Evolutionary conservation across 1,139 yeast species (phyloP).

Genomic region (Debaryomyces udenii): DNA sequence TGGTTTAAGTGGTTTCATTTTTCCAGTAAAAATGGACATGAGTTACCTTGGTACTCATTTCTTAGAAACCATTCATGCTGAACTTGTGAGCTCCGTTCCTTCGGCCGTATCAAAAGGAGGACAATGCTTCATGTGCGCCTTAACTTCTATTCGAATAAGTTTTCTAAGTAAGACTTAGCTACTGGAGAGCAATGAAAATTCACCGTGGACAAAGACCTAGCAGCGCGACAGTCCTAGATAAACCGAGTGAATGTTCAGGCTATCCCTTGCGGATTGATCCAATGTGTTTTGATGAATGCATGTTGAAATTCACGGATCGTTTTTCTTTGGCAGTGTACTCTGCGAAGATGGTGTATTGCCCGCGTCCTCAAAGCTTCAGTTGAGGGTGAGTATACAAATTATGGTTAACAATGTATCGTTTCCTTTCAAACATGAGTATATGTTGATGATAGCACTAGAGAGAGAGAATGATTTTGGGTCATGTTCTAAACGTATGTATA

Average conservation of each 20-base stretch:
- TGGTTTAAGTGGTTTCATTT: conserved; percentile 15
- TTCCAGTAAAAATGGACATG: neutral
- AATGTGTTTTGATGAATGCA: conserved; percentile 10
- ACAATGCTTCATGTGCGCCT: neutral
- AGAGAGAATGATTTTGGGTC: conserved; percentile 13
- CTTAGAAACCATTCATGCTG: conserved; percentile 12
- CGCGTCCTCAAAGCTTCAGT: no score
- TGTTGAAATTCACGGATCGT: conserved; percentile 4
- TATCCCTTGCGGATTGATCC: conserved; percentile 14
- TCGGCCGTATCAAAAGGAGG: neutral
- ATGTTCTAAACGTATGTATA: conserved; percentile 8
- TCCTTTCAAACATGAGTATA: neutral
- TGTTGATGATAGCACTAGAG: conserved; percentile 3
- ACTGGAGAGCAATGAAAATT: neutral
- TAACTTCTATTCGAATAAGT: neutral
- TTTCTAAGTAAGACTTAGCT: neutral
- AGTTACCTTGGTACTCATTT: neutral
- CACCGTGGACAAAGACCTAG: neutral
- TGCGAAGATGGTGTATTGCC: no score
- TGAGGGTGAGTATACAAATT: neutral
- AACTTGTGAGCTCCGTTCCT: conserved; percentile 4
- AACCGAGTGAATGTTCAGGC: conserved; percentile 10
- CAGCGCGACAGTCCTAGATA: neutral
- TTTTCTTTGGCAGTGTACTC: no score
- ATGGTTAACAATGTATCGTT: neutral